Percentiles rank a stretch among this genome's conserved stretches.
Evolutionary conservation across 352 stramenopile species (phyloP).

Genomic region (Pythium sukuiense): DNA sequence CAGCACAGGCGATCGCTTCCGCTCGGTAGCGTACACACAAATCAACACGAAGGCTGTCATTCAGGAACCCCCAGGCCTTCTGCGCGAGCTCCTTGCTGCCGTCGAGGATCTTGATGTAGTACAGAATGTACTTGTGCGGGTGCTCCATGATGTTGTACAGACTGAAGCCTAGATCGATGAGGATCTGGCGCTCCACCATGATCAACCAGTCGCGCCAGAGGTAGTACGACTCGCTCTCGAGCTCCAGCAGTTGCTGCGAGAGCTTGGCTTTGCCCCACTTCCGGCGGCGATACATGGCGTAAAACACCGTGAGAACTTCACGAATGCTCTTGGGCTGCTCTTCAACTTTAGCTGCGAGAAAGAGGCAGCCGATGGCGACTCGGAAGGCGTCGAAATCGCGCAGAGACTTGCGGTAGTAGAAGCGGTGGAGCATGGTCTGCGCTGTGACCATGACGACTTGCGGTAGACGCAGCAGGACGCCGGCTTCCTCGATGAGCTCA

Average conservation of each 20-base stretch:
- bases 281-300: slow-evolving; percentile 78
- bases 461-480: slow-evolving; percentile 81
- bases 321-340: slow-evolving; percentile 79
- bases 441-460: slow-evolving; percentile 90
- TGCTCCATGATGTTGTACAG: slow-evolving; percentile 92
- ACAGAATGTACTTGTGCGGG: slow-evolving; percentile 93
- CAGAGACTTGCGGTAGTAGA: slow-evolving; percentile 88
- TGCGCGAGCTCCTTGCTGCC: slow-evolving; percentile 72
- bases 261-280: slow-evolving; percentile 53
- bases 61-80: slow-evolving; percentile 89
- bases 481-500: slow-evolving; percentile 90
- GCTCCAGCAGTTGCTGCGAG: slow-evolving; percentile 64
- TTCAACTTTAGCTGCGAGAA: slow-evolving; percentile 90
- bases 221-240: slow-evolving; percentile 57
- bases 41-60: slow-evolving; percentile 87
- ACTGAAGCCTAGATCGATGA: slow-evolving; percentile 93
- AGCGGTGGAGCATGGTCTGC: slow-evolving; percentile 90
- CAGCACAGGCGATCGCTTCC: slow-evolving; percentile 87
- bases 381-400: slow-evolving; percentile 89
- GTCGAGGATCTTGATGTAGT: slow-evolving; percentile 90
- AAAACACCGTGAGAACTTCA: slow-evolving; percentile 89
- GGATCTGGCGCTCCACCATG: slow-evolving; percentile 86
- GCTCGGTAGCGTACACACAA: slow-evolving; percentile 81
- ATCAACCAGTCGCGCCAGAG: slow-evolving; percentile 86
- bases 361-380: slow-evolving; percentile 85